These are phyloP conservation scores for Colletotrichum gloeosporioides DNA, from an alignment of 2,329 filamentous ascomycete species.

Conservation along the genomic window DNA sequence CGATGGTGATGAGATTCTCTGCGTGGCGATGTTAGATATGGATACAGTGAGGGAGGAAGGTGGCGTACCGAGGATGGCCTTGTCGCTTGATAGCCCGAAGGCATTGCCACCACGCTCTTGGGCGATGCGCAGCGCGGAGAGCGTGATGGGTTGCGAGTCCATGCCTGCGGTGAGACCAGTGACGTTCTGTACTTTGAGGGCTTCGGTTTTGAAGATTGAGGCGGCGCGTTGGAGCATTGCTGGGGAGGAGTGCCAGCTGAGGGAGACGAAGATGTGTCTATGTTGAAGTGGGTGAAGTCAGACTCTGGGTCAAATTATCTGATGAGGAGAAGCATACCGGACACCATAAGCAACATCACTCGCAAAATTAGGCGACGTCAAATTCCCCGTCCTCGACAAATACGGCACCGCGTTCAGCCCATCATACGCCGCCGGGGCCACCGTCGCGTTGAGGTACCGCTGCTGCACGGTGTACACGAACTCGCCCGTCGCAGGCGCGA, in stretches of 20 bases:
- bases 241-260: neutral
- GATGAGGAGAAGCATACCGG: neutral
- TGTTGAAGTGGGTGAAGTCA: neutral
- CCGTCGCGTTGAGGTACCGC: neutral
- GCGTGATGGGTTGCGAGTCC: neutral
- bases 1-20: neutral
- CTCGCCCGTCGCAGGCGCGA: neutral
- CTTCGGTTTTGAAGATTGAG: neutral
- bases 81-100: neutral
- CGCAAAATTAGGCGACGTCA: neutral
- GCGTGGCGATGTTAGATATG: neutral
- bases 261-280: neutral
- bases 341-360: neutral
- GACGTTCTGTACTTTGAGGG: neutral
- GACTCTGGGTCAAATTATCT: accelerated
- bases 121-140: neutral
- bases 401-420: neutral
- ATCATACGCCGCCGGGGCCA: neutral
- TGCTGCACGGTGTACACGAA: neutral
- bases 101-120: neutral
- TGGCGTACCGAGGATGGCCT: neutral
- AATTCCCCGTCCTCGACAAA: neutral
- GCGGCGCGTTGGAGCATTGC: neutral
- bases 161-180: neutral
- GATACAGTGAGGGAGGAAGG: neutral